phyloP scores from a whole-genome alignment of 108 stramenopile species.

The Pelagomonas calceolata region DNA sequence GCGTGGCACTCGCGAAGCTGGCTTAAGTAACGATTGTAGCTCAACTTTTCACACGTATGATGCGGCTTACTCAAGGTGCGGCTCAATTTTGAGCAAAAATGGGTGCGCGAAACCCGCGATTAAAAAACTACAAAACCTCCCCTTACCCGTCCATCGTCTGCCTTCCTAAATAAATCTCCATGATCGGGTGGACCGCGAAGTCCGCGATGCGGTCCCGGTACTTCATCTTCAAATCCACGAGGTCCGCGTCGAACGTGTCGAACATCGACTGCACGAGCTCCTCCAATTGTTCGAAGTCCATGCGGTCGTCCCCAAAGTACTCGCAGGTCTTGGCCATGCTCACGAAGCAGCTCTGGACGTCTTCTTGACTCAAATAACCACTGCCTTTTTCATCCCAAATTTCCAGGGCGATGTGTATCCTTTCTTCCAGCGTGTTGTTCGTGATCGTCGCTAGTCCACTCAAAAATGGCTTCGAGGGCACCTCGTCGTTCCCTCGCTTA shows the following conservation, averaged over 20 bases:
- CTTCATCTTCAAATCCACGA: not conserved
- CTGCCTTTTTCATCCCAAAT: not conserved
- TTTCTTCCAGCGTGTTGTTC: not conserved
- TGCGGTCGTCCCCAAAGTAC: not conserved
- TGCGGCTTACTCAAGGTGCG: too few relatives aligned
- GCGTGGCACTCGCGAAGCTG: too few relatives aligned
- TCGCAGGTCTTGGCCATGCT: not conserved
- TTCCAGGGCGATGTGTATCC: not conserved
- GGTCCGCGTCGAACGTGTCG: not conserved
- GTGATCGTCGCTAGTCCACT: not conserved
- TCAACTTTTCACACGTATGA: too few relatives aligned
- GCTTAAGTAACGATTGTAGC: too few relatives aligned
- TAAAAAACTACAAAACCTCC: too few relatives aligned
- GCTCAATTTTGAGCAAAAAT: too few relatives aligned
- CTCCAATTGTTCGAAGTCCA: not conserved
- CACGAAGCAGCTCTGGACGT: not conserved
- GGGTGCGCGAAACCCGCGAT: too few relatives aligned
- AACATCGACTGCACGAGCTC: not conserved
- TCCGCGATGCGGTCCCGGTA: not conserved
- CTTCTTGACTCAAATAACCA: not conserved
- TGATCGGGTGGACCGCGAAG: not conserved
- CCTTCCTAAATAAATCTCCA: not conserved
- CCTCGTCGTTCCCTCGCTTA: not conserved
- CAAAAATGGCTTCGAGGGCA: not conserved
- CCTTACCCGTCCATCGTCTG: too few relatives aligned